Conservation (phyloP, 2,329 filamentous ascomycete genomes). For the Colletotrichum noveboracense region DNA sequence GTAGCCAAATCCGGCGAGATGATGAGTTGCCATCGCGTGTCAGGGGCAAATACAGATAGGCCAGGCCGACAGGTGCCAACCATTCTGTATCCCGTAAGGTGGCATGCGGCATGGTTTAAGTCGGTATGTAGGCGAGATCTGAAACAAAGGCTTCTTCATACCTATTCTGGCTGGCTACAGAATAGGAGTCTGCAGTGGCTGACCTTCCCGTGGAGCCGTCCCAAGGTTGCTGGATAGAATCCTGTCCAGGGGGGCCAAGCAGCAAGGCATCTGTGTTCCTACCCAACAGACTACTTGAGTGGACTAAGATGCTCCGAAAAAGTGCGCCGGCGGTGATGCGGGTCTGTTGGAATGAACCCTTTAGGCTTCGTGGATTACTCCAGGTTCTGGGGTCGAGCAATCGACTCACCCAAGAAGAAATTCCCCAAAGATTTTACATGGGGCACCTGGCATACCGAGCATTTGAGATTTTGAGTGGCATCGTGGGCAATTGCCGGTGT, state of each 20-base stretch:
- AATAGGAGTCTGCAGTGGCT: slow-evolving; percentile 12
- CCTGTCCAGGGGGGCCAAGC: neutral
- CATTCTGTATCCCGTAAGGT: neutral
- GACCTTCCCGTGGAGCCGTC: slow-evolving; percentile 11
- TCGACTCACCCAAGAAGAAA: neutral
- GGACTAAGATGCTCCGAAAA: neutral
- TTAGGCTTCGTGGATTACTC: neutral
- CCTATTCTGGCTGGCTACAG: slow-evolving; percentile 15
- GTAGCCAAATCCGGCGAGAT: neutral
- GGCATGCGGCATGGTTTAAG: neutral
- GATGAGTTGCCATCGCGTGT: slow-evolving; percentile 1
- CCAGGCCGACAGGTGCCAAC: neutral
- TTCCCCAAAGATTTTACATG: neutral
- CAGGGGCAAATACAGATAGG: neutral
- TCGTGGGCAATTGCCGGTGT: neutral
- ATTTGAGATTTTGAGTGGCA: neutral
- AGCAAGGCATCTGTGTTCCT: neutral
- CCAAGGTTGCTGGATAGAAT: neutral
- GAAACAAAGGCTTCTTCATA: slow-evolving; percentile 17
- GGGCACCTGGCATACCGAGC: neutral
- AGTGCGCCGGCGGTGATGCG: neutral
- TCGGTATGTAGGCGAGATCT: slow-evolving; percentile 14
- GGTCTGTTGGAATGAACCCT: neutral
- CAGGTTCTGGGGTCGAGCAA: slow-evolving; percentile 8
- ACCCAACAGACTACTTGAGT: neutral